Evolutionary conservation across 1,284 basidiomycete genomes (phyloP), one percentile per base, ranked within the genome.

Genomic region (Cutaneotrichosporon curvatum): DNA sequence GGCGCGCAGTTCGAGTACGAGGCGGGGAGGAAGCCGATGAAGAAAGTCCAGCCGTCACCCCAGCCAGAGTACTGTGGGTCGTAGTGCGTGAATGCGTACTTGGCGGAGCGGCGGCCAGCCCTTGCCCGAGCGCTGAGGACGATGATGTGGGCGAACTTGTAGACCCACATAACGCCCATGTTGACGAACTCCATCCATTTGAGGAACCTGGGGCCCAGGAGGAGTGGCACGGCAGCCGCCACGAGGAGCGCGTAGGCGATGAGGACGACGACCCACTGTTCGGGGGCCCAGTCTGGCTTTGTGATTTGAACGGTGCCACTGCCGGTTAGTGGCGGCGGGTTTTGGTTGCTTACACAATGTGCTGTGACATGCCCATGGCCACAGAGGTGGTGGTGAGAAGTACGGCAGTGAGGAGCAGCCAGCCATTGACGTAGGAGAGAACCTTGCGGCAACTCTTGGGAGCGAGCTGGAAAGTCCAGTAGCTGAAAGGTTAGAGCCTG

Each of bases 381-480:
- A 52, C 46, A 0, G 46, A 48, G 2, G 46, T 48, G 12, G 46
- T 45, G 15, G 43, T 45, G 14, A 52, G 43, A 9, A 52, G 40
- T 8, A 52, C 39, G 8, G 50, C 50, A 1, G 50, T 52, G 10
- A 52, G 43, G 12, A 52, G 41, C 42, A 53, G 34, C 51, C 51
- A 53, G 1, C 51, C 51, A 37, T 49, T 49, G 47, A 53, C 44
- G 38, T 53, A 53, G 6, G 51, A 53, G 3, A 48, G 32, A n/a
- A 49, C 6, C 4, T 41, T 47, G 11, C 51, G 47, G 23, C 46
- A 31, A 2, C 37, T 40, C 28, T 37, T 46, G 4, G 51, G 51
- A 7, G 51, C 51, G 5, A 53, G 44, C 37, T 53, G 47, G 31
- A 43, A 53, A 2, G 51, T 53, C 51, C 51, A 53, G 41, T 53